Percentiles rank a stretch among this genome's conserved stretches.
Evolutionary conservation across 2,329 filamentous ascomycete species (phyloP).

Genomic region (Ceratocystis diversiconidia): DNA sequence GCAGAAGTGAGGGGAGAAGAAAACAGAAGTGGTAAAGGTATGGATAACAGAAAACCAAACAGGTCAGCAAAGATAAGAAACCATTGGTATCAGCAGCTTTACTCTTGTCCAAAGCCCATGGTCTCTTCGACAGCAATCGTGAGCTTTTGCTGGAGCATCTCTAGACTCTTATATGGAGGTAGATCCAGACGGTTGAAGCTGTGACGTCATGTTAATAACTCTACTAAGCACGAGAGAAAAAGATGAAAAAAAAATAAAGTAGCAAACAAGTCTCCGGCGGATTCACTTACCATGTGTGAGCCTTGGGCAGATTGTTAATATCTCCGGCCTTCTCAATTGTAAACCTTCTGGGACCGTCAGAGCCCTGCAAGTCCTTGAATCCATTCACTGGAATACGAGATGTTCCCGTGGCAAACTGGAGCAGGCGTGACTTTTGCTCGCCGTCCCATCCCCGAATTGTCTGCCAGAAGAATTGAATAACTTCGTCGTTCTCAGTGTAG

Average conservation of each 20-base stretch:
- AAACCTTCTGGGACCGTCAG: constrained; percentile 85
- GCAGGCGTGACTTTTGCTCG: constrained; percentile 87
- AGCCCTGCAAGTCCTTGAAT: constrained; percentile 97
- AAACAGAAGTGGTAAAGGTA: constrained; percentile 7
- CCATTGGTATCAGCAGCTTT: constrained; percentile 24
- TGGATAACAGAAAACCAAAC: constrained; percentile 14
- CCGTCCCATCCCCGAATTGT: constrained; percentile 93
- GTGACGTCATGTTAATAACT: constrained; percentile 19
- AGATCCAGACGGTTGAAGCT: constrained; percentile 97
- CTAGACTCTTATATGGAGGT: constrained; percentile 79
- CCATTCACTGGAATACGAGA: constrained; percentile 97
- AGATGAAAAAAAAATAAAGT: neutral
- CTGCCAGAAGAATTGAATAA: constrained; percentile 98
- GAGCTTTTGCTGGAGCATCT: constrained; percentile 74
- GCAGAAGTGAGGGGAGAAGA: neutral
- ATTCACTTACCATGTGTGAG: constrained; percentile 77
- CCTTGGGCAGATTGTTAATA: constrained; percentile 79
- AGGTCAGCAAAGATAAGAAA: neutral
- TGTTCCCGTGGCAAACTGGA: constrained; percentile 96
- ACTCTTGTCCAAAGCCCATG: constrained; percentile 97
- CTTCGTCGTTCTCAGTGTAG: constrained; percentile 94
- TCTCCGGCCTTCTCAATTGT: constrained; percentile 98
- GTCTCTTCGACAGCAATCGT: constrained; percentile 98
- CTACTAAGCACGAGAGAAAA: neutral
- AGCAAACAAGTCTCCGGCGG: neutral